Evolutionary conservation across 139 green algal species (phyloP), one percentile per base, ranked within the genome.

Genomic region (Eudorina sp.): DNA sequence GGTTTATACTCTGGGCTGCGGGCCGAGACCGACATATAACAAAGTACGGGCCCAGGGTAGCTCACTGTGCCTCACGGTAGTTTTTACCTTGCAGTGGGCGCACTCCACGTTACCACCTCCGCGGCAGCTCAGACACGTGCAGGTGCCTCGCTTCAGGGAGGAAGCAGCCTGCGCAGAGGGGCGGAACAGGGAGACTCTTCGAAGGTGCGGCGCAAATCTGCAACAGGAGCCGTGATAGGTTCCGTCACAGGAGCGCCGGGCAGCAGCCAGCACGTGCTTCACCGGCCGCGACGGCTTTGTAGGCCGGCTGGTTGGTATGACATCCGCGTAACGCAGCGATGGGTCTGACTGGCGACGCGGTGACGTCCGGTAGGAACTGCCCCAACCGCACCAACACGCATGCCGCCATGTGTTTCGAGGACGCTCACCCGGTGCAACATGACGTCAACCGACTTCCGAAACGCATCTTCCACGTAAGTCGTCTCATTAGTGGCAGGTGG

Each of bases 61-160:
- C n/a, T n/a, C n/a, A n/a, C n/a, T n/a, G n/a, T n/a, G n/a, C n/a
- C n/a, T n/a, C n/a, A n/a, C n/a, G n/a, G n/a, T n/a, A n/a, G n/a
- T n/a, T n/a, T n/a, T n/a, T 38, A 85, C 80, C 80, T 86, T 86
- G 60, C 80, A 86, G 41, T 86, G 80, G 0, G 43, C n/a, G 80
- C 80, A 86, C 4, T 25, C 41, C 41, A 86, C 60, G 5, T 27
- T 64, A 2, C 80, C 80, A 41, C 43, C 62, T 14, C 80, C 80
- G 11, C 80, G 58, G 80, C 80, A 86, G 80, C 60, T 86, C 21
- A 86, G 43, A 45, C 80, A 86, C 19, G 80, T 86, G 45, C 80
- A 76, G 18, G 41, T 21, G 0, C 80, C 80, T 1, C 80, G 80
- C 19, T 41, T 46, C 13, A 86, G 60, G 4, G 80, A 77, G 19